A percentile compares a stretch with the other conserved stretches of the same genome.
phyloP scores from a whole-genome alignment of 495 filamentous ascomycete genomes.

The Aspergillus kassunensis region DNA sequence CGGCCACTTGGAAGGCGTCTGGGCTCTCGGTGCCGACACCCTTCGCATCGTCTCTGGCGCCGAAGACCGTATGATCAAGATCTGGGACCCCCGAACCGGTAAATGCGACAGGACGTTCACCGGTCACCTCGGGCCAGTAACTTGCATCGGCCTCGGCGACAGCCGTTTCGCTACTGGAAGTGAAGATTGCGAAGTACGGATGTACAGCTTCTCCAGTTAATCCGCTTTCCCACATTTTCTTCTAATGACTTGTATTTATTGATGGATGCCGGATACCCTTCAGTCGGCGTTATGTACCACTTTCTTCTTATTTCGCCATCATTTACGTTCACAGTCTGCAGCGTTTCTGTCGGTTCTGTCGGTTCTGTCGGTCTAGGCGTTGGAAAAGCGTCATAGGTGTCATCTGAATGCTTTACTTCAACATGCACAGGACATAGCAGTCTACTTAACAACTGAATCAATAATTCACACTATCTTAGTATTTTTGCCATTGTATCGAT shows the following conservation, averaged over 20 bases:
- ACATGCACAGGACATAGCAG: too few species aligned
- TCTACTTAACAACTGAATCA: too few species aligned
- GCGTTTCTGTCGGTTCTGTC: background rate
- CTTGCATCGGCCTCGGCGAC: constrained; percentile 86
- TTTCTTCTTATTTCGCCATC: constrained; percentile 3
- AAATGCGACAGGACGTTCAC: constrained; percentile 88
- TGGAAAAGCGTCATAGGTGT: background rate
- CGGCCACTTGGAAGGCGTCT: constrained; percentile 92
- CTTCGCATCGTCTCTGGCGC: constrained; percentile 83
- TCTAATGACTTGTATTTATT: constrained; percentile 14
- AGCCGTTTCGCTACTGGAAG: constrained; percentile 81
- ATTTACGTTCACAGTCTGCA: background rate
- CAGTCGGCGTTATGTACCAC: constrained; percentile 2
- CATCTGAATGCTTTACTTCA: too few species aligned
- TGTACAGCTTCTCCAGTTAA: constrained; percentile 73
- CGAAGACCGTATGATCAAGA: constrained; percentile 92
- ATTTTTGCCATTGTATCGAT: too few species aligned
- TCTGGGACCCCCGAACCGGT: constrained; percentile 90
- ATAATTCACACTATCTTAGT: too few species aligned
- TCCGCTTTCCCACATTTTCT: background rate
- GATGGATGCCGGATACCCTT: constrained; percentile 15
- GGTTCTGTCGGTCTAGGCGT: too few species aligned
- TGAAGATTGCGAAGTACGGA: constrained; percentile 84
- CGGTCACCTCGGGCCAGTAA: constrained; percentile 86
- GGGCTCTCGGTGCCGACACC: constrained; percentile 89